Evolutionary conservation across 495 filamentous ascomycete species (phyloP).

Genomic region (Penicillium arizonense): DNA sequence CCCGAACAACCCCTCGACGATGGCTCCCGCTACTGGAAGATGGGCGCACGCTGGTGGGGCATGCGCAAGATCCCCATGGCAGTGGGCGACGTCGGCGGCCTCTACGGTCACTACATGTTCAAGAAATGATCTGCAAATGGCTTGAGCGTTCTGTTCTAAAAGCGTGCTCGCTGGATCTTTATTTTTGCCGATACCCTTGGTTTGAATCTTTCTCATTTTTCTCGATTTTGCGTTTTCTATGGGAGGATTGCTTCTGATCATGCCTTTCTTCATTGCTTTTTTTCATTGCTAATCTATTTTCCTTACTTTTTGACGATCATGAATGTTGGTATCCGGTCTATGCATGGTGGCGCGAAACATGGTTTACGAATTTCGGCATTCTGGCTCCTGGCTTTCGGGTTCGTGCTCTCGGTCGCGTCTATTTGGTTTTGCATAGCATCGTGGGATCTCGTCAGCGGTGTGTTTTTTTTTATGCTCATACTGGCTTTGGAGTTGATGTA

Average conservation of each 20-base stretch:
- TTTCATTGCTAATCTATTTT: slow-evolving; percentile 2
- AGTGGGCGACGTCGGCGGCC: slow-evolving; percentile 72
- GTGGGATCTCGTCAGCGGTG: slow-evolving; percentile 24
- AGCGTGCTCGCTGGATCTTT: slow-evolving; percentile 13
- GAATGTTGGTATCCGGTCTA: slow-evolving; percentile 34
- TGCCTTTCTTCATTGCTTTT: slow-evolving; percentile 2
- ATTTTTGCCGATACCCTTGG: slow-evolving; percentile 26
- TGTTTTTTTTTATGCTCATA: slow-evolving; percentile 4
- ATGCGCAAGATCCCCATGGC: slow-evolving; percentile 84
- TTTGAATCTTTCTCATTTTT: slow-evolving; percentile 3
- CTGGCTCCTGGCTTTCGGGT: slow-evolving; percentile 30
- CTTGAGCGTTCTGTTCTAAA: slow-evolving; percentile 23
- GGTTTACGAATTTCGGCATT: slow-evolving; percentile 35
- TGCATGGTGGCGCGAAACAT: slow-evolving; percentile 34
- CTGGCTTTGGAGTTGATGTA: slow-evolving; percentile 14
- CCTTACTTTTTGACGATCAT: slow-evolving; percentile 20
- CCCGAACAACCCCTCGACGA: slow-evolving; percentile 34
- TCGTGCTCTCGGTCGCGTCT: slow-evolving; percentile 31
- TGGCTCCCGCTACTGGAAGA: slow-evolving; percentile 73
- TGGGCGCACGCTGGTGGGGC: slow-evolving; percentile 86
- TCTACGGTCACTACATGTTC: slow-evolving; percentile 89
- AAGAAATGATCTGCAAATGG: slow-evolving; percentile 46
- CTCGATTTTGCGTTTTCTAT: slow-evolving; percentile 3
- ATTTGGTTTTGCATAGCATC: slow-evolving; percentile 30
- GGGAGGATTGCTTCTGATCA: not conserved